These are phyloP conservation scores for Mucuna pruriens DNA, from an alignment of 306 rosid species.

Conservation along the genomic window DNA sequence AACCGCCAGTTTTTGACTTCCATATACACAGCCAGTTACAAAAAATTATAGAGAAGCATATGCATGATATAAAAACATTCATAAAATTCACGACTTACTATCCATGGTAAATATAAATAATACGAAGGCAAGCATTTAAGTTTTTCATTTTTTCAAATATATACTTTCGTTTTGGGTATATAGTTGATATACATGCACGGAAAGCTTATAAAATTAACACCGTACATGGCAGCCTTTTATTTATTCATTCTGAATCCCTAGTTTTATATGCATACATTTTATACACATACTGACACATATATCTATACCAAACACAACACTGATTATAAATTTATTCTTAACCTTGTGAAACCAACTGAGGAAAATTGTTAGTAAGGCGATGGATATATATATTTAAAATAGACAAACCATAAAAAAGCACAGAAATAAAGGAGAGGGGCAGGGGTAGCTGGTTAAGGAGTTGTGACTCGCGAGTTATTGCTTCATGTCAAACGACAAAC, in stretches of 20 bases:
- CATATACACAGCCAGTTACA: background rate
- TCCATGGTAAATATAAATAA: background rate
- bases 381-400: background rate
- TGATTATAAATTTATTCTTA: background rate
- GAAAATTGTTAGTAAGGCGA: background rate
- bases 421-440: conserved; percentile 13
- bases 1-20: background rate
- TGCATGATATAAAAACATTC: background rate
- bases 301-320: background rate
- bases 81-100: background rate
- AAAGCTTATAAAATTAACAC: conserved; percentile 24
- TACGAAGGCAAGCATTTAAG: background rate
- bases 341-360: conserved; percentile 7
- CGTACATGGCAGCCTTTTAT: background rate
- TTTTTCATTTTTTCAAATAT: background rate
- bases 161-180: background rate
- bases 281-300: background rate
- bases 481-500: conserved; percentile 34
- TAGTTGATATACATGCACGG: conserved; percentile 3
- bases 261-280: background rate
- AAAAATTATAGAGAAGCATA: background rate
- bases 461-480: background rate
- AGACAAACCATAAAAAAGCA: conserved; percentile 18
- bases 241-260: conserved; percentile 16
- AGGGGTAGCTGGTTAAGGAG: background rate